Evolutionary conservation across 106 monocot genomes (phyloP), one percentile per base, ranked within the genome.

Genomic region (Chionographis japonica): DNA sequence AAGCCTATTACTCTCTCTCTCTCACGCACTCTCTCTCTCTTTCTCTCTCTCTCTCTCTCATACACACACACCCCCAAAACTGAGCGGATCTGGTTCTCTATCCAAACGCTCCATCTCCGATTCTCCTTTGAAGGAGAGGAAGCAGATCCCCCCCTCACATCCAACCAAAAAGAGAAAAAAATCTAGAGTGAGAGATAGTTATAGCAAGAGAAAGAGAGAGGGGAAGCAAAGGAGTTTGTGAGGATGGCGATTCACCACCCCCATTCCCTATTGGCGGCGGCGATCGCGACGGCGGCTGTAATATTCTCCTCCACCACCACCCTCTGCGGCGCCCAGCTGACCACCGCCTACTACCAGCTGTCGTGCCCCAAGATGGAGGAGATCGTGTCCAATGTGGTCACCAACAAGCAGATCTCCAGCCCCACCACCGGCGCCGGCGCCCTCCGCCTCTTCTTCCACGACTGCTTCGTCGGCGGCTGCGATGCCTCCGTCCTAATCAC

Each of bases 401-500:
- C 27, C 27, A 27, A 27, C 56, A 56, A 56, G 18, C 56, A 56
- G 56, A 56, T 56, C 56, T 16, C 14, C 56, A 56, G 14, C 56
- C 56, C 56, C 56, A 56, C 65, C 17, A 65, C 63, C 63, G 39
- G 11, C 42, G 7, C 63, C 49, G 37, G 41, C 52, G 72, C 61
- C 51, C 46, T 46, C 46, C 46, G 46, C 46, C 46, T 46, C 46
- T 46, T 46, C 46, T 46, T 46, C 46, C 46, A 46, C 46, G 46
- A 46, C 46, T 46, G 46, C 46, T 46, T 46, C 46, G 46, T 10
- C 46, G 46, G 46, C 46, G 46, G 46, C 46, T 90, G 90, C 73
- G 90, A 90, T 68, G 86, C 80, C 58, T 90, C 90, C 50, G 72
- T 81, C 8, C 78, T 86, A 58, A 68, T 90, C 62, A 64, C 86